Evolutionary conservation across 2,329 filamentous ascomycete genomes (phyloP).

Genomic region (Myriosclerotinia duriaeana): DNA sequence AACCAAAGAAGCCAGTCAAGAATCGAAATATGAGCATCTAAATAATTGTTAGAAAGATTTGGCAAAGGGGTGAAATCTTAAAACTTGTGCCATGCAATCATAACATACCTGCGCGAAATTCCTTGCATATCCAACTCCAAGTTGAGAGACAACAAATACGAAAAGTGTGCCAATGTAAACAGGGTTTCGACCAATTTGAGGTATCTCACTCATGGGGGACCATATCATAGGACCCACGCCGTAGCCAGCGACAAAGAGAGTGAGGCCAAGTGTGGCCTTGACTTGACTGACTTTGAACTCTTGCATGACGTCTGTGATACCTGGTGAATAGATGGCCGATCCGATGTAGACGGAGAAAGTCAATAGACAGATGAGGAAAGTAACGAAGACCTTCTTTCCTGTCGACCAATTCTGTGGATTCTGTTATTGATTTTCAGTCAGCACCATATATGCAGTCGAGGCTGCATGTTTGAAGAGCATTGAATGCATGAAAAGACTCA

Average conservation of each 20-base stretch:
- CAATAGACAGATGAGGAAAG: constrained; percentile 52
- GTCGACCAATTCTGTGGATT: constrained; percentile 56
- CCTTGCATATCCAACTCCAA: constrained; percentile 48
- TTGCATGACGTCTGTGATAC: constrained; percentile 49
- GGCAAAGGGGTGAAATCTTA: too few relatives aligned
- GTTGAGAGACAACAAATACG: constrained; percentile 59
- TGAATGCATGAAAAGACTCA: background rate
- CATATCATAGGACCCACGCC: constrained; percentile 64
- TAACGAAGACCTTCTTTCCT: constrained; percentile 47
- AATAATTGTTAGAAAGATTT: too few relatives aligned
- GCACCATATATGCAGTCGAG: background rate
- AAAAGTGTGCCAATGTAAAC: constrained; percentile 67
- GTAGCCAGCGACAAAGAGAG: constrained; percentile 62
- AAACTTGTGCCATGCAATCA: too few relatives aligned
- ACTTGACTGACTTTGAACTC: constrained; percentile 54
- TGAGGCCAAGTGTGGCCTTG: constrained; percentile 56
- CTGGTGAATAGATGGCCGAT: constrained; percentile 50
- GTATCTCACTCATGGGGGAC: constrained; percentile 65
- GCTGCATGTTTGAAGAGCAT: background rate
- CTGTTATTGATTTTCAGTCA: constrained; percentile 42
- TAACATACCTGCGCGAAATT: constrained; percentile 45
- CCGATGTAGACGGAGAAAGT: constrained; percentile 59
- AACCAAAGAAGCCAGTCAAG: constrained; percentile 62
- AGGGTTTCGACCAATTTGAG: constrained; percentile 63
- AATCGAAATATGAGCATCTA: constrained; percentile 59